Base-by-base conservation (phyloP, 768 basidiomycete species). In the Trametes elegans region DNA sequence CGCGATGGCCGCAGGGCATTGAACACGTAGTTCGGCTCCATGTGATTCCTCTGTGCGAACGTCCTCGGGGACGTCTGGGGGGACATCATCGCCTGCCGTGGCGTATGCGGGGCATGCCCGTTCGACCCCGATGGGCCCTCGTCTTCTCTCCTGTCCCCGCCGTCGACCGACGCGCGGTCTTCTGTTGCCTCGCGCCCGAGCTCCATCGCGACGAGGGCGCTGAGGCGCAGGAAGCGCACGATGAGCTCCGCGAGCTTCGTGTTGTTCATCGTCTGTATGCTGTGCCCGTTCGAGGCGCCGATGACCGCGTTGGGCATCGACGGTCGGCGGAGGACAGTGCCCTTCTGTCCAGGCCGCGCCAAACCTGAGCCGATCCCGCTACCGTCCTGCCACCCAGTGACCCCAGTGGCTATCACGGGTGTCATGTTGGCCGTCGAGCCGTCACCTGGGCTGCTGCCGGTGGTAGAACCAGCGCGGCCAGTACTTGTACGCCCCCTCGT, bases 191-290 rank as follows among this genome's bases (percentile, higher is more conserved):
- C 90, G 41, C 82, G 75, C 16, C 86, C 88, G 23, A 92, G 75
- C 68, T 92, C 90, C 57, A 79, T 81, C 41, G 89, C 87, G 7
- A 90, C 84, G 43, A 90, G 74, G 27, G 91, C 91, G 14, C 87
- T 89, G 26, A 94, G 74, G 48, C 85, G 78, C 55, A 94, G 70
- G 64, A 93, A 94, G 27, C 87, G 75, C 27, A 83, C 79, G 36
- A 88, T 81, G 32, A 88, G 71, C 63, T 83, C 84, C 18, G 80
- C 78, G 16, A 89, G 71, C 62, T 82, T 85, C 16, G 85, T 83
- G 60, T 84, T 87, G 27, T 79, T 80, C 7, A 79, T 75, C 9
- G 81, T 80, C 6, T 77, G 53, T 3, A 49, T 27, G 63, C 64
- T 11, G 52, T 58, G 38, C 59, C 64, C 64, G 66, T 56, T 60